Conservation (phyloP, 2,329 filamentous ascomycete species). For the Exophiala calicioides region DNA sequence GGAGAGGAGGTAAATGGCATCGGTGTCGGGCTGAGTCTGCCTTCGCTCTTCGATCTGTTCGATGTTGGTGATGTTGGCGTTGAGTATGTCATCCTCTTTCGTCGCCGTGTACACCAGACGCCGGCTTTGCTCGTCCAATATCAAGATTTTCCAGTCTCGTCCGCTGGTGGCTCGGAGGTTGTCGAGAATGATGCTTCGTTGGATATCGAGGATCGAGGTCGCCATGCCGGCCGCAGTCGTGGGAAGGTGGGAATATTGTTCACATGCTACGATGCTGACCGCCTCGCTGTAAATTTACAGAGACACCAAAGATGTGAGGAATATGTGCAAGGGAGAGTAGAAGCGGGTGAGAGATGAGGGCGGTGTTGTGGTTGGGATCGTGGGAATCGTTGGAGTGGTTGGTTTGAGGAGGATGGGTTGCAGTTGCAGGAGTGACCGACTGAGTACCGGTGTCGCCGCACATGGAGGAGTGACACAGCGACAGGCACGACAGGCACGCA, state of each 20-base stretch:
- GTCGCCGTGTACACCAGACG: conserved; percentile 87
- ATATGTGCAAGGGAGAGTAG: too few relatives aligned
- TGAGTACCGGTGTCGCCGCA: too few relatives aligned
- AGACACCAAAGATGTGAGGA: too few relatives aligned
- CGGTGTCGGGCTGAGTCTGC: conserved; percentile 81
- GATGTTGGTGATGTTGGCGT: conserved; percentile 94
- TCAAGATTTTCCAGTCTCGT: conserved; percentile 85
- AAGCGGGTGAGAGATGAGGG: too few relatives aligned
- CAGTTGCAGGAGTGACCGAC: too few relatives aligned
- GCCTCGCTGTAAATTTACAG: too few relatives aligned
- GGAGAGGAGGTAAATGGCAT: conserved; percentile 89
- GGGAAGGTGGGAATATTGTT: conserved; percentile 3
- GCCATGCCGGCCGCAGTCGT: conserved; percentile 63
- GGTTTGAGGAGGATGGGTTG: too few relatives aligned
- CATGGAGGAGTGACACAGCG: too few relatives aligned
- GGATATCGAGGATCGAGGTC: conserved; percentile 79
- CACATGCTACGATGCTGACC: too few relatives aligned
- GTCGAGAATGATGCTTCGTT: conserved; percentile 53
- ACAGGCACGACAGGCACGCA: too few relatives aligned
- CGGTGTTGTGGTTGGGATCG: too few relatives aligned
- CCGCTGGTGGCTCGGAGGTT: conserved; percentile 32
- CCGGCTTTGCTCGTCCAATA: conserved; percentile 80
- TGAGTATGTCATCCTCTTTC: conserved; percentile 95
- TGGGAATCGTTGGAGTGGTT: too few relatives aligned
- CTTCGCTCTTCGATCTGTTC: conserved; percentile 88